Evolutionary conservation across 2,329 filamentous ascomycete species (phyloP), one percentile per base, ranked within the genome.

Genomic region (Hymenoscyphus albidus): DNA sequence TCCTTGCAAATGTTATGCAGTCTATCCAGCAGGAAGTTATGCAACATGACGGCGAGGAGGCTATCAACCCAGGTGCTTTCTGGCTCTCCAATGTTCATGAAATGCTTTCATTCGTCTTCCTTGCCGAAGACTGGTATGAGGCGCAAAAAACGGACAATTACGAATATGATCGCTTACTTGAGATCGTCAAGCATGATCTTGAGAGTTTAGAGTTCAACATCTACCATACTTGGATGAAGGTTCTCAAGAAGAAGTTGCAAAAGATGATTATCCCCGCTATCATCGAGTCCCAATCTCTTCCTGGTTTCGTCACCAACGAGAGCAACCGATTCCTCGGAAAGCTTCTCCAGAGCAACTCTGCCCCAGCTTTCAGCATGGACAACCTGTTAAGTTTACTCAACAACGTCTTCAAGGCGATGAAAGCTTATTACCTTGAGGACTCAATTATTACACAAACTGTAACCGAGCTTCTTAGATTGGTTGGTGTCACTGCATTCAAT

Each of bases 221-320:
- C 74, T 99, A 99, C 80, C 95, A 99, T 80, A 99, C 95, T 32
- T 99, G 95, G 95, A 99, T 99, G 95, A 99, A 99, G 84, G 92
- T 97, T 64, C 82, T 99, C 75, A 99, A 99, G 86, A 97, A 97
- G 87, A 97, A 96, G 81, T 85, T 99, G 69, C 92, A 96, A 74
- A 98, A 98, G 85, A 99, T 99, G 95, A 96, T 99, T 74, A 96
- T 99, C 62, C 95, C 95, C 1, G 95, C 95, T 63, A 99, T 99
- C 77, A 99, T 99, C 74, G 95, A 99, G 78, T 98, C 94, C 58
- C 95, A 99, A 78, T 98, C 95, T 31, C 87, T 99, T 67, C 95
- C 95, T 61, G 95, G 95, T 71, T 99, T 99, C 78, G 95, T 99
- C 71, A 99, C 95, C 65, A 99, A 96, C 78, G 95, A 99, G 82